Base-by-base conservation (phyloP, 1,284 basidiomycete species). In the Cryptococcus sp. region DNA sequence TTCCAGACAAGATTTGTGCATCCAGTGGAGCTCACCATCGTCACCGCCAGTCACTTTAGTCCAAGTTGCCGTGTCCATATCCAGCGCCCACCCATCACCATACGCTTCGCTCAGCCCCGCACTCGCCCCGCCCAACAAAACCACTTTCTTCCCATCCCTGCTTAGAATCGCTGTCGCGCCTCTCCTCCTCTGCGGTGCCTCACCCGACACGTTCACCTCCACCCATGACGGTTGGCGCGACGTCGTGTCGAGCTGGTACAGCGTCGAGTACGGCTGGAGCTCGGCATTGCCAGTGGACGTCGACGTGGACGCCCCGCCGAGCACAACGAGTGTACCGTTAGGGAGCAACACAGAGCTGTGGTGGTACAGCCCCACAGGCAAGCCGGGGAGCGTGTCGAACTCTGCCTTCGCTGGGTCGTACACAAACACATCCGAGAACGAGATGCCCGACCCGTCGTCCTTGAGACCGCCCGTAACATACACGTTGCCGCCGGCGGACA, bases 391-490 rank as follows among this genome's bases (percentile, higher is more conserved):
- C 23, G 76, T 68, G 1, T 78, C 77, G 72, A 90, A 91, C 11
- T 40, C 38, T 11, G 53, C 46, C 3, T 62, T 47, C 18, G 80
- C 77, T 0, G 84, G 80, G 66, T 83, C 77, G 73, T 88, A 90
- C 35, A 82, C 72, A 68, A 84, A 89, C 57, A 86, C 81, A 44
- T 87, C 84, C 9, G 81, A 78, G 66, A 86, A 85, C 0, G 79
- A 82, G 46, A 77, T 77, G 4, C 79, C 79, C 9, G 89, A 91
- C n/a, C 84, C 87, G 71, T 92, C 89, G 11, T 84, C 82, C 62
- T 81, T 84, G 74, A 86, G 81, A 4, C 90, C 90, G 2, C 90
- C 90, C 43, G 88, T 81, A 28, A 92, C 80, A 71, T 81, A 87
- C 4, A 87, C 79, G 67, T 77, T 72, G 4, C 80, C 81, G 15